phyloP scores from a whole-genome alignment of 116 monocot genomes.

The Dioscorea cayenensis region DNA sequence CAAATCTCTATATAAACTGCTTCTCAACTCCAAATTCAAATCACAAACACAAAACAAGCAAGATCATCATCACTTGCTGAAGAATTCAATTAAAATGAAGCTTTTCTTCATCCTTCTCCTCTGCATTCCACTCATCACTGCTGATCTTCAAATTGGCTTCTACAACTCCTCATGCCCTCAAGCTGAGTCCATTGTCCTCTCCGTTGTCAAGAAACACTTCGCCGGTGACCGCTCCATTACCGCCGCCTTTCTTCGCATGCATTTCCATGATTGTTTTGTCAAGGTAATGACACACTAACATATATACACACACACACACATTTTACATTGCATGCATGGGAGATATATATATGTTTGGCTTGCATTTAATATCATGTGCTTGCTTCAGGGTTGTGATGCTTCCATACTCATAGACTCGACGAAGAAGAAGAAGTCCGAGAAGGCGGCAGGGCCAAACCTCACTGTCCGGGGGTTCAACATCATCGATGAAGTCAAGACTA shows the following conservation, averaged over 20 bases:
- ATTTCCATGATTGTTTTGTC: constrained; percentile 41
- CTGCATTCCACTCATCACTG: constrained; percentile 3
- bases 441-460: constrained; percentile 6
- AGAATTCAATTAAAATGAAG: neutral
- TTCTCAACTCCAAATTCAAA: too few relatives aligned
- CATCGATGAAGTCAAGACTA: constrained; percentile 5
- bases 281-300: constrained; percentile 7
- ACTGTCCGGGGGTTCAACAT: constrained; percentile 11
- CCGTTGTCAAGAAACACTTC: constrained; percentile 16
- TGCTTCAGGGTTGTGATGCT: constrained; percentile 36
- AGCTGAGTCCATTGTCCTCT: constrained; percentile 24
- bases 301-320: too few relatives aligned
- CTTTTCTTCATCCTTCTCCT: constrained; percentile 6
- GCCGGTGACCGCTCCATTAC: constrained; percentile 20
- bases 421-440: constrained; percentile 11
- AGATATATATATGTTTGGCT: too few relatives aligned
- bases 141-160: constrained; percentile 26
- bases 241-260: constrained; percentile 33
- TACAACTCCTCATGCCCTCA: constrained; percentile 31
- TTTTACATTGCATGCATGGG: too few relatives aligned
- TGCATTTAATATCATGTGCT: neutral
- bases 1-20: neutral
- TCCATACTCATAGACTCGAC: constrained; percentile 28
- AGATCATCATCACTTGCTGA: neutral
- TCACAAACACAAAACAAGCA: neutral